Evolutionary conservation across 2,329 filamentous ascomycete species (phyloP).

Genomic region (Penicillium sp.): DNA sequence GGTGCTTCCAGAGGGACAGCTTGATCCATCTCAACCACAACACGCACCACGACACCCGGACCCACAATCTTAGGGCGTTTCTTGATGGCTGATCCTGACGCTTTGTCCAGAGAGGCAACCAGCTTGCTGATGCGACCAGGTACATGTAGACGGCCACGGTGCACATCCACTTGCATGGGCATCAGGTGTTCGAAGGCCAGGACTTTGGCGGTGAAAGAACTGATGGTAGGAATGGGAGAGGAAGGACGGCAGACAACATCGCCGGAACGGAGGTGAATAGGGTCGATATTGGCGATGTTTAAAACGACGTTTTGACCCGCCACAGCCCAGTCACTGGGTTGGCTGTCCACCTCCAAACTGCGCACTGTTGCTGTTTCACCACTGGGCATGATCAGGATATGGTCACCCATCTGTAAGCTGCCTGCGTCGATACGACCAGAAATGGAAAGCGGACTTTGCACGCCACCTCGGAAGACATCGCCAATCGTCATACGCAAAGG

Average conservation of each 20-base stretch:
- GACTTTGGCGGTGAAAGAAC: constrained; percentile 75
- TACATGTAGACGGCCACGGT: constrained; percentile 77
- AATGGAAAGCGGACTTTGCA: constrained; percentile 78
- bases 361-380: constrained; percentile 79
- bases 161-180: constrained; percentile 85
- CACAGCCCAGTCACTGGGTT: constrained; percentile 79
- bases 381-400: constrained; percentile 73
- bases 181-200: constrained; percentile 86
- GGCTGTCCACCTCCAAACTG: constrained; percentile 71
- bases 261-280: constrained; percentile 74
- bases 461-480: constrained; percentile 78
- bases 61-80: constrained; percentile 83
- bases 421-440: constrained; percentile 84
- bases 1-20: constrained; percentile 78
- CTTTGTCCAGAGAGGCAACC: constrained; percentile 73
- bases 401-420: constrained; percentile 78
- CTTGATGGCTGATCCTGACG: constrained; percentile 69
- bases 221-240: constrained; percentile 66
- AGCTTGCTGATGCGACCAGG: constrained; percentile 71
- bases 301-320: constrained; percentile 85
- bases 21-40: constrained; percentile 69
- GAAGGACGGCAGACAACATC: constrained; percentile 77
- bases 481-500: constrained; percentile 82
- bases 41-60: constrained; percentile 71
- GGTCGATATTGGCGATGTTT: constrained; percentile 81